Evolutionary conservation across 2,329 filamentous ascomycete species (phyloP).

Genomic region (Harringtonia aguacate): DNA sequence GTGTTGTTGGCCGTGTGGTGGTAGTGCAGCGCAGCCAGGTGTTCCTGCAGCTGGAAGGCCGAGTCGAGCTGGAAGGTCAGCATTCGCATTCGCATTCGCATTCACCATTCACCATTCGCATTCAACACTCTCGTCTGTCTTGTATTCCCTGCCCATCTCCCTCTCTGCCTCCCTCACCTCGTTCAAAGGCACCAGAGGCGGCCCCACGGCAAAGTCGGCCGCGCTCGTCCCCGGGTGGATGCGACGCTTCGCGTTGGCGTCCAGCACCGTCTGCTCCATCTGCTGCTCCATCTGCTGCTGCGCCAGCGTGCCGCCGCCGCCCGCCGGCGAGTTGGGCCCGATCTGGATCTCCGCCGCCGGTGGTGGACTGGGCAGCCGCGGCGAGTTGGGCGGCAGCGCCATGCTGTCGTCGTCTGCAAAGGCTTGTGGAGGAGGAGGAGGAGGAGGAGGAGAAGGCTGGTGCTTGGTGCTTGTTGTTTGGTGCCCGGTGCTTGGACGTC

Average conservation of each 20-base stretch:
- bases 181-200: constrained; percentile 73
- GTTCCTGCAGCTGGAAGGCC: constrained; percentile 93
- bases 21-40: constrained; percentile 86
- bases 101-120: too few species aligned
- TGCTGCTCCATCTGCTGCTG: constrained; percentile 45
- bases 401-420: constrained; percentile 10
- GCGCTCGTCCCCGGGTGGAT: constrained; percentile 89
- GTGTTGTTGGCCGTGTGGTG: constrained; percentile 60
- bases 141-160: neutral
- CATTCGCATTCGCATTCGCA: neutral
- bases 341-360: constrained; percentile 93
- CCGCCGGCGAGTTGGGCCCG: constrained; percentile 29
- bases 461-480: too few species aligned
- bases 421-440: neutral
- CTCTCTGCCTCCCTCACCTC: constrained; percentile 46
- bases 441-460: neutral
- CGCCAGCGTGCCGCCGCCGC: constrained; percentile 22
- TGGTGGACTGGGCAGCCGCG: constrained; percentile 87
- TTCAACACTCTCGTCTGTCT: too few species aligned
- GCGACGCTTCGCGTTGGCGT: constrained; percentile 67
- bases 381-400: constrained; percentile 65
- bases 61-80: constrained; percentile 65
- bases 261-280: constrained; percentile 53
- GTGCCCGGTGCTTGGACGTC: too few species aligned
- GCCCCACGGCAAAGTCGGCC: constrained; percentile 86